phyloP scores from a whole-genome alignment of 768 basidiomycete genomes.

The Dioszegia hungarica region DNA sequence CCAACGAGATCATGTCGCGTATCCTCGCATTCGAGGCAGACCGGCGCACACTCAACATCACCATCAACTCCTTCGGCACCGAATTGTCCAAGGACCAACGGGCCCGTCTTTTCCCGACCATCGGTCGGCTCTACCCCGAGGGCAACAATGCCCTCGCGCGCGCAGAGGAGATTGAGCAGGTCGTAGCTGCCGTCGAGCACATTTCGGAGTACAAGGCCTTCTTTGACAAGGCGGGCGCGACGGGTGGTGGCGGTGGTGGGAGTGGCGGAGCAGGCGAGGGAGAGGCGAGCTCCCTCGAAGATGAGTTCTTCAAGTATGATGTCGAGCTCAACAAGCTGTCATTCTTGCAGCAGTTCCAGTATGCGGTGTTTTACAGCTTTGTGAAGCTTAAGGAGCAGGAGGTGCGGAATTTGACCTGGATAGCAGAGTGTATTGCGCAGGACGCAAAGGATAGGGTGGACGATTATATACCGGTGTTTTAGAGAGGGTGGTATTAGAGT shows the following conservation, averaged over 20 bases:
- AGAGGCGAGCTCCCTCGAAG: slow-evolving; percentile 67
- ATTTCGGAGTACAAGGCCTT: slow-evolving; percentile 86
- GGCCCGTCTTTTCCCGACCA: slow-evolving; percentile 85
- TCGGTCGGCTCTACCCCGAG: slow-evolving; percentile 88
- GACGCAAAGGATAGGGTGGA: slow-evolving; percentile 92
- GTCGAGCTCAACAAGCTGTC: slow-evolving; percentile 89
- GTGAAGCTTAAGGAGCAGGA: slow-evolving; percentile 58
- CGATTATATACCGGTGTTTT: slow-evolving; percentile 51
- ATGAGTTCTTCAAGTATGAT: slow-evolving; percentile 88
- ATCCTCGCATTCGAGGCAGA: slow-evolving; percentile 96
- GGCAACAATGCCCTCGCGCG: slow-evolving; percentile 90
- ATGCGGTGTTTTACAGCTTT: slow-evolving; percentile 75
- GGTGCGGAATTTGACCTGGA: slow-evolving; percentile 54
- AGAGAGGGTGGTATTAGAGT: background rate
- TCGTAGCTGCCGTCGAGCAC: slow-evolving; percentile 77
- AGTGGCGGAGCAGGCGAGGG: slow-evolving; percentile 55
- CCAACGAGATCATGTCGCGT: slow-evolving; percentile 82
- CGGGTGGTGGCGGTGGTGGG: slow-evolving; percentile 27
- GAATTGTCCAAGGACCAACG: slow-evolving; percentile 92
- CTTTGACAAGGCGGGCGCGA: slow-evolving; percentile 60
- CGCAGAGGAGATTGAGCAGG: slow-evolving; percentile 93
- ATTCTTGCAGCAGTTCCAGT: slow-evolving; percentile 96
- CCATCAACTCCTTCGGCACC: slow-evolving; percentile 97
- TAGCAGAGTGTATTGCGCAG: slow-evolving; percentile 97
- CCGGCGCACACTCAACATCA: slow-evolving; percentile 93